These are phyloP conservation scores for Colletotrichum tofieldiae DNA, from an alignment of 2,329 filamentous ascomycete species.

Conservation along the genomic window DNA sequence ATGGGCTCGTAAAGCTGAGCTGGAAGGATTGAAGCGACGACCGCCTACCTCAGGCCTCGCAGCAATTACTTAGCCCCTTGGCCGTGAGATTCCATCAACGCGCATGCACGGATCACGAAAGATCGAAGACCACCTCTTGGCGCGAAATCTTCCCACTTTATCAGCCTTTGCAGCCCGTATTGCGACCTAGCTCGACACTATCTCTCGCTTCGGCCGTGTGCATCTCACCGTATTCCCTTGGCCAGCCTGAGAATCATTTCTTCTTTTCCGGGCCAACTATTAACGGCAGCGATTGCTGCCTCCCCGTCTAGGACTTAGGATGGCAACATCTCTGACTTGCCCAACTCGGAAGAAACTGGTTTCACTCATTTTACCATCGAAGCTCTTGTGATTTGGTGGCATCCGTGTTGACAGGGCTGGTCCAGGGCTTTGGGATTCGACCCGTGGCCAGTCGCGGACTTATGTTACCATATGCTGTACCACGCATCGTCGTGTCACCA, in stretches of 20 bases:
- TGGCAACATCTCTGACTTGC: not conserved
- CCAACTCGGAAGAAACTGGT: not conserved
- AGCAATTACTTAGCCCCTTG: not conserved
- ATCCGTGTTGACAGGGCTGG: slow-evolving; percentile 19
- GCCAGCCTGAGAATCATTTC: slow-evolving; percentile 8
- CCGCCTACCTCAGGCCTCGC: not conserved
- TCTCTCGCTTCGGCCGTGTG: slow-evolving; percentile 17
- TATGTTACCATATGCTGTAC: not conserved
- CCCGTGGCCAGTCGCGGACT: not conserved
- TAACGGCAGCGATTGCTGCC: not conserved
- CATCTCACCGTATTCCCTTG: slow-evolving; percentile 20
- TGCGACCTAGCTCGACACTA: slow-evolving; percentile 21
- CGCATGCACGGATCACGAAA: slow-evolving; percentile 26
- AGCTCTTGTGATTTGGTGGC: not conserved
- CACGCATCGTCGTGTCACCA: not conserved
- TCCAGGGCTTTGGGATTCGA: slow-evolving; percentile 9
- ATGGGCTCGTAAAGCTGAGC: not conserved
- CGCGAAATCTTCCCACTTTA: not conserved
- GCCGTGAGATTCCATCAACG: slow-evolving; percentile 1
- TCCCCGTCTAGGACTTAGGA: not conserved
- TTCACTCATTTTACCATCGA: not conserved
- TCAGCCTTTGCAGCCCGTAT: not conserved
- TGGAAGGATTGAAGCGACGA: slow-evolving; percentile 9
- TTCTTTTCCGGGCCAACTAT: slow-evolving; percentile 6
- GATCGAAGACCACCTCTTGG: not conserved